phyloP scores from a whole-genome alignment of 495 filamentous ascomycete genomes.

The Aspergillus taichungensis region DNA sequence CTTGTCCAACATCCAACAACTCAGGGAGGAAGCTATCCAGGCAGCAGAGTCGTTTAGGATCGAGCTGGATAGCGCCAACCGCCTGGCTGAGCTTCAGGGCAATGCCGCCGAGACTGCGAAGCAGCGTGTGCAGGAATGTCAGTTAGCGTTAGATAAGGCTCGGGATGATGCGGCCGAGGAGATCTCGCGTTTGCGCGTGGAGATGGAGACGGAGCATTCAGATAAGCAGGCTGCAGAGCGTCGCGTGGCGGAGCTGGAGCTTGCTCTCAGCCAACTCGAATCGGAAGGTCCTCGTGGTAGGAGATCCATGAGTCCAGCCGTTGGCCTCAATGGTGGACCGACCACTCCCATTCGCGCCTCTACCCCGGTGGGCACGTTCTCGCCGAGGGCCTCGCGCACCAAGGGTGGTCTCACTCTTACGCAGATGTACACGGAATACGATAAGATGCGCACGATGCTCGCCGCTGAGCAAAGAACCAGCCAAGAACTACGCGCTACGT shows the following conservation, averaged over 20 bases:
- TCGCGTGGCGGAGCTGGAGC: slow-evolving; percentile 66
- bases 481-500: slow-evolving; percentile 58
- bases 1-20: slow-evolving; percentile 66
- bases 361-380: slow-evolving; percentile 45
- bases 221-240: slow-evolving; percentile 63
- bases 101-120: slow-evolving; percentile 74
- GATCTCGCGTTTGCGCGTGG: slow-evolving; percentile 66
- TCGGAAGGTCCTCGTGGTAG: slow-evolving; percentile 27
- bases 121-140: slow-evolving; percentile 72
- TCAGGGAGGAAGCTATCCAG: slow-evolving; percentile 72
- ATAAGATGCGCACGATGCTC: slow-evolving; percentile 48
- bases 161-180: slow-evolving; percentile 76
- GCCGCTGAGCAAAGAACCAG: slow-evolving; percentile 59
- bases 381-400: slow-evolving; percentile 47
- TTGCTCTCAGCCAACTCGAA: slow-evolving; percentile 60
- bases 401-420: slow-evolving; percentile 55
- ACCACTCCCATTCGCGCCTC: slow-evolving; percentile 40
- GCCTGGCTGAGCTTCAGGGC: slow-evolving; percentile 77
- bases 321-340: slow-evolving; percentile 43
- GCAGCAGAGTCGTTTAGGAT: slow-evolving; percentile 73
- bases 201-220: slow-evolving; percentile 69
- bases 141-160: slow-evolving; percentile 63
- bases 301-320: slow-evolving; percentile 42
- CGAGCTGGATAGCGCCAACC: slow-evolving; percentile 68
- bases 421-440: slow-evolving; percentile 60